These are phyloP conservation scores for Saturnispora zaruensis DNA, from an alignment of 805 yeast species.

Conservation along the genomic window DNA sequence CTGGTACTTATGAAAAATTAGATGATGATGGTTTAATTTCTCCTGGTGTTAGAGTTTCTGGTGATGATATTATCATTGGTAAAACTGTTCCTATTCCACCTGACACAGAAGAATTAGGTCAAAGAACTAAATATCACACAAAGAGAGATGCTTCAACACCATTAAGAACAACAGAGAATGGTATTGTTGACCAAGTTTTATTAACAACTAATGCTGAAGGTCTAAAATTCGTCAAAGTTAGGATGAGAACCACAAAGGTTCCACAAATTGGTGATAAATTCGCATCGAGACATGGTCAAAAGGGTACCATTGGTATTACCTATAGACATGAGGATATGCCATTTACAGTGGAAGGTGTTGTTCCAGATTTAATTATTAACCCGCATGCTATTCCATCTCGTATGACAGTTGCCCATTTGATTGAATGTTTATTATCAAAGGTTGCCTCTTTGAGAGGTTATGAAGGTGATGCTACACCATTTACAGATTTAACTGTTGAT, in stretches of 20 bases:
- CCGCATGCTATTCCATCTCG: conserved; percentile 99
- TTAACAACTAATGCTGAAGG: conserved; percentile 98
- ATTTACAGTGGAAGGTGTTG: conserved; percentile 88
- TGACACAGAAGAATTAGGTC: conserved; percentile 96
- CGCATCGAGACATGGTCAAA: conserved; percentile 99
- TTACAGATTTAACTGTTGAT: conserved; percentile 96
- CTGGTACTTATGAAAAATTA: conserved; percentile 95
- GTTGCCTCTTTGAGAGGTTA: conserved; percentile 91
- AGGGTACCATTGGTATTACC: conserved; percentile 99
- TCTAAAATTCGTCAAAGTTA: conserved; percentile 90
- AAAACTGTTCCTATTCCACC: conserved; percentile 99
- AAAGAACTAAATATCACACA: conserved; percentile 95
- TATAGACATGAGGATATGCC: conserved; percentile 99
- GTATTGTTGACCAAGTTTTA: conserved; percentile 96
- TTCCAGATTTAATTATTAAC: conserved; percentile 94
- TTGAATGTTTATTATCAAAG: conserved; percentile 93
- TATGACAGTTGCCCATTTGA: conserved; percentile 99
- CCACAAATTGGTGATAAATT: conserved; percentile 99
- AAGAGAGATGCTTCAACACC: conserved; percentile 99
- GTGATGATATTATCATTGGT: conserved; percentile 98
- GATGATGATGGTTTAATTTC: conserved; percentile 98
- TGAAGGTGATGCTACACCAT: conserved; percentile 99
- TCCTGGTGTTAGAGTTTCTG: conserved; percentile 97
- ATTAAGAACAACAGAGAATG: conserved; percentile 90
- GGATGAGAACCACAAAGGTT: conserved; percentile 97